Conservation (phyloP, 257 asterid genomes). For the Jasminum sambac region DNA sequence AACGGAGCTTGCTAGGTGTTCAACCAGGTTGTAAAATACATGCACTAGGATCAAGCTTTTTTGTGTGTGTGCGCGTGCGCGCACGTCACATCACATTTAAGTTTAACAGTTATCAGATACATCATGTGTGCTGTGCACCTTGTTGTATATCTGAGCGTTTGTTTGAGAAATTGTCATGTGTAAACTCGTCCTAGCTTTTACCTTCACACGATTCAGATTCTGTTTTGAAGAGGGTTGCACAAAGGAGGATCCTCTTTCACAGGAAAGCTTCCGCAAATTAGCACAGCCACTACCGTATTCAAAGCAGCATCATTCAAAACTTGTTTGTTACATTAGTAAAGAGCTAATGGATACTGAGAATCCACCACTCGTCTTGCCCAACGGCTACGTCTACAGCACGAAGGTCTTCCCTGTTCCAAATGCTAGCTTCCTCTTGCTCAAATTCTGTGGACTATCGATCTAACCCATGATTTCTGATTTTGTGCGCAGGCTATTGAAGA, state of each 20-base stretch:
- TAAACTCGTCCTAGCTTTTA: constrained; percentile 21
- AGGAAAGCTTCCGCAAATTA: constrained; percentile 89
- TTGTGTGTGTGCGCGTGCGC: no score
- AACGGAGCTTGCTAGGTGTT: no score
- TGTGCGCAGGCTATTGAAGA: constrained; percentile 78
- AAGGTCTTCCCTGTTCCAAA: constrained; percentile 52
- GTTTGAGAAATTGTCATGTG: constrained; percentile 3
- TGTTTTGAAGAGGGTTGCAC: constrained; percentile 94
- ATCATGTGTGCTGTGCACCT: no score
- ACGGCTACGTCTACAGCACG: constrained; percentile 96
- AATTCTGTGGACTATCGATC: not conserved
- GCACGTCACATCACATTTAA: no score
- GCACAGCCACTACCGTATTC: constrained; percentile 88
- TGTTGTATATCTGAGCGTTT: constrained; percentile 18
- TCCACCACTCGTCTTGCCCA: constrained; percentile 95
- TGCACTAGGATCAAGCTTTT: no score
- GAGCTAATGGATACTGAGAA: constrained; percentile 96
- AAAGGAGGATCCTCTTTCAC: constrained; percentile 97
- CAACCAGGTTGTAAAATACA: no score
- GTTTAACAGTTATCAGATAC: no score
- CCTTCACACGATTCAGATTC: constrained; percentile 73
- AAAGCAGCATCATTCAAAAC: constrained; percentile 97
- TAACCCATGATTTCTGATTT: constrained; percentile 1
- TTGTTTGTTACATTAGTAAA: constrained; percentile 86
- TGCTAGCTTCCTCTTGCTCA: not conserved